Evolutionary conservation across 2,329 filamentous ascomycete genomes (phyloP).

Genomic region (Dactylellina parvicollis): DNA sequence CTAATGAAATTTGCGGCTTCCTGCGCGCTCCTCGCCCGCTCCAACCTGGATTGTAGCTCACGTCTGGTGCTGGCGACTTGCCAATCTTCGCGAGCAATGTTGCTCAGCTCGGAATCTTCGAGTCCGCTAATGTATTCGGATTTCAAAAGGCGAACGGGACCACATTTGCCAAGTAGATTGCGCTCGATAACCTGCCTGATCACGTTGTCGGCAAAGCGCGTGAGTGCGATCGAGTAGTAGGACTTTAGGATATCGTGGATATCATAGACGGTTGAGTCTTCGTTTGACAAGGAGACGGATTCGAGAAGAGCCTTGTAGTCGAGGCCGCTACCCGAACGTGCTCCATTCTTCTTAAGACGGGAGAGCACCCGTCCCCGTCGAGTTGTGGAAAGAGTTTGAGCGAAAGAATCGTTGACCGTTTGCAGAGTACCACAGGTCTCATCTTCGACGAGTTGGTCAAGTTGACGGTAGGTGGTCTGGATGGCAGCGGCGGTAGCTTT

Average conservation of each 20-base stretch:
- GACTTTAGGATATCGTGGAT: conserved; percentile 70
- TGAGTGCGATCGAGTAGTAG: conserved; percentile 71
- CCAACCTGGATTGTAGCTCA: conserved; percentile 64
- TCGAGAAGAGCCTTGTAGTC: conserved; percentile 31
- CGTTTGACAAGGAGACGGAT: conserved; percentile 43
- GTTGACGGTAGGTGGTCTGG: conserved; percentile 64
- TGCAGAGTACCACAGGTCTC: conserved; percentile 64
- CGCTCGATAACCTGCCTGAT: conserved; percentile 68
- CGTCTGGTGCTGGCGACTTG: conserved; percentile 62
- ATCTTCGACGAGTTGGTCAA: conserved; percentile 66
- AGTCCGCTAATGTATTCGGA: conserved; percentile 66
- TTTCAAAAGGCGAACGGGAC: conserved; percentile 68
- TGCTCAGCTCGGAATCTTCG: conserved; percentile 64
- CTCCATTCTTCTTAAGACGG: conserved; percentile 1
- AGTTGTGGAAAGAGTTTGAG: conserved; percentile 62
- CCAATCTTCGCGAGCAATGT: conserved; percentile 70
- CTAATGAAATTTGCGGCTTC: conserved; percentile 57
- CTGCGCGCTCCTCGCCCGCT: conserved; percentile 62
- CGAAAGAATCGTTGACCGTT: conserved; percentile 69
- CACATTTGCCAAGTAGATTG: conserved; percentile 65
- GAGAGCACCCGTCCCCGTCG: conserved; percentile 57
- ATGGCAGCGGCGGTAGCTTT: conserved; percentile 65
- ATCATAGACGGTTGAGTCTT: conserved; percentile 60
- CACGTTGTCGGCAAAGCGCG: conserved; percentile 72
- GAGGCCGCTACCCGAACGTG: conserved; percentile 29